Percentiles rank a stretch among this genome's conserved stretches.
Conservation (phyloP, 2,329 filamentous ascomycete genomes). For the Fusarium fracticaudum region DNA sequence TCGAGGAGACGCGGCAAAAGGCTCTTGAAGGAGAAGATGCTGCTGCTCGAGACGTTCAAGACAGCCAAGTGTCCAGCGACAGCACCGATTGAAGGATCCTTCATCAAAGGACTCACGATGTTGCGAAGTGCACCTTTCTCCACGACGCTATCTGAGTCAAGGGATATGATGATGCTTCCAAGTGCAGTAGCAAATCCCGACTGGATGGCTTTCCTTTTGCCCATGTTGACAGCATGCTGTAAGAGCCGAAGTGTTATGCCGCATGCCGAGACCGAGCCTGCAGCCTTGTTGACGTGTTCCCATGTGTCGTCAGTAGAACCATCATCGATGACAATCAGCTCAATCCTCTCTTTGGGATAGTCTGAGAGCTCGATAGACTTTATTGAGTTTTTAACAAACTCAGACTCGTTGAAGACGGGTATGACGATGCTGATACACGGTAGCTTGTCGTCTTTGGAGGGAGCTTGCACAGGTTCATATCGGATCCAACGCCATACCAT, state of each 20-base stretch:
- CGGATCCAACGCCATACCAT: not conserved
- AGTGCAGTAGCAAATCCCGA: not conserved
- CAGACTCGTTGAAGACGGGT: not conserved
- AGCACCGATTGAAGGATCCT: not conserved
- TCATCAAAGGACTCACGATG: not conserved
- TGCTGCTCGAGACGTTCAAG: not conserved
- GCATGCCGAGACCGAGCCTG: not conserved
- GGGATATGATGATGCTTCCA: not conserved
- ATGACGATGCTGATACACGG: not conserved
- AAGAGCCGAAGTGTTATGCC: not conserved
- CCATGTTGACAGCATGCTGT: not conserved
- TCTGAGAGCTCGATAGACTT: not conserved
- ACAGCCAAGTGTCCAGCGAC: not conserved
- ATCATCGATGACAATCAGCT: not conserved
- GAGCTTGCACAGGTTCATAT: not conserved
- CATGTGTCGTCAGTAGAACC: not conserved
- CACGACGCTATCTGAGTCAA: not conserved
- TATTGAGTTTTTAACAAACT: not conserved
- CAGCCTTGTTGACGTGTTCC: not conserved
- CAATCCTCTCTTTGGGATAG: not conserved
- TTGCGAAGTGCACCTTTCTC: not conserved
- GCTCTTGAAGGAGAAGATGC: not conserved
- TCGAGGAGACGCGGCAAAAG: not conserved
- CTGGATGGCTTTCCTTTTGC: not conserved
- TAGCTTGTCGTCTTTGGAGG: not conserved